Percentiles rank a stretch among this genome's conserved stretches.
These are phyloP conservation scores for Aspergillus aculeatus DNA, from an alignment of 2,329 filamentous ascomycete genomes.

Conservation along the genomic window DNA sequence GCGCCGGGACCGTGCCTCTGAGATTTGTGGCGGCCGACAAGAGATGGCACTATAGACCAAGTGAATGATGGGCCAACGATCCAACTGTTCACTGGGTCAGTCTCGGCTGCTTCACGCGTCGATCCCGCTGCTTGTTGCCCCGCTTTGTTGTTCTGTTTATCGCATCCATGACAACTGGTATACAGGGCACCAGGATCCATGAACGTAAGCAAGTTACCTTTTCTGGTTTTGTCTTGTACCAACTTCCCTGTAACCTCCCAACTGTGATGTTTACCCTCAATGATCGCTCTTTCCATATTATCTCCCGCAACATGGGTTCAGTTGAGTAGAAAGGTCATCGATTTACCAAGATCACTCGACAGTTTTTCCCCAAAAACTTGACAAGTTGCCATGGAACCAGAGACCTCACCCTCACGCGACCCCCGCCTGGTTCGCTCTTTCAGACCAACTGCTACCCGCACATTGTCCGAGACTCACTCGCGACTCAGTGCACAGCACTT, in stretches of 20 bases:
- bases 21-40: background rate
- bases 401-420: conserved; percentile 19
- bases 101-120: background rate
- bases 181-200: background rate
- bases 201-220: background rate
- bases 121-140: background rate
- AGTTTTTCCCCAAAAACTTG: background rate
- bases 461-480: background rate
- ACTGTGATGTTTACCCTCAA: background rate
- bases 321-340: background rate
- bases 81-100: background rate
- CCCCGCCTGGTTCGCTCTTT: conserved; percentile 19
- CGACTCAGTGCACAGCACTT: background rate
- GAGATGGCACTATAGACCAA: background rate
- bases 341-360: background rate
- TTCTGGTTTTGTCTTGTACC: background rate
- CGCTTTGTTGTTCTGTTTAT: background rate
- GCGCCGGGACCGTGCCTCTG: background rate
- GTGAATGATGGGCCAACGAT: background rate
- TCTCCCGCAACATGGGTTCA: background rate
- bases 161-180: background rate
- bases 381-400: conserved; percentile 17
- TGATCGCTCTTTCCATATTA: background rate
- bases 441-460: background rate
- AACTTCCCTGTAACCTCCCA: background rate